Evolutionary conservation across 176 grass and related monocot species (phyloP), one percentile per base, ranked within the genome.

Genomic region (Chloris gayana): DNA sequence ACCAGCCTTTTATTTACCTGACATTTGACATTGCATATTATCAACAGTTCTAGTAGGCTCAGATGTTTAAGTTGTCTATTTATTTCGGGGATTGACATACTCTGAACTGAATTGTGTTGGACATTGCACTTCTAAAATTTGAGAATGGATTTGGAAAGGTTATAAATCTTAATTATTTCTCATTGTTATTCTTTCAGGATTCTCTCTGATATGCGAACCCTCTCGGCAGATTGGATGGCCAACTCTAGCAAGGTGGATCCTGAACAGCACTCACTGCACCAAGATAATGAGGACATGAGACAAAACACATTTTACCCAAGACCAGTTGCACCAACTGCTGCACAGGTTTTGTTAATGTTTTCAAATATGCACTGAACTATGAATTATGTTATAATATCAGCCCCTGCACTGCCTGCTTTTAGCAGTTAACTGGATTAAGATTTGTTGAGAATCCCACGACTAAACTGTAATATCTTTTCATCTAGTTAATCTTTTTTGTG

Each of bases 161-260:
- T 63, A 81, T 62, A 49, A 65, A 58, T 71, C 74, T 79, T 65
- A 7, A 35, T 75, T 33, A 84, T 85, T 75, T 85, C 87, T 29
- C 77, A 83, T 85, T 57, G 34, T 64, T 77, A 73, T 72, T 82
- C 75, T 98, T 92, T 86, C 89, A 98, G 95, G 92, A 94, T 98
- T 80, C 90, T 98, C 50, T 93, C 92, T 80, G 95, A 98, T 94
- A 98, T 98, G 95, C 87, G 88, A 84, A 98, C 95, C 54, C 88
- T 98, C 49, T 94, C 95, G 66, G 92, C 92, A 85, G 95, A 98
- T 87, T 98, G 95, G 92, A 98, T 98, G 95, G 95, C 95, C 69
- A 98, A 93, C 73, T 89, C 83, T 61, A 98, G 81, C 72, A 98
- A 94, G 86, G 75, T 81, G 84, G 92, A 92, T 34, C 83, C 86